Base-by-base conservation (phyloP, 2,329 filamentous ascomycete species). In the Shiraia sp. region DNA sequence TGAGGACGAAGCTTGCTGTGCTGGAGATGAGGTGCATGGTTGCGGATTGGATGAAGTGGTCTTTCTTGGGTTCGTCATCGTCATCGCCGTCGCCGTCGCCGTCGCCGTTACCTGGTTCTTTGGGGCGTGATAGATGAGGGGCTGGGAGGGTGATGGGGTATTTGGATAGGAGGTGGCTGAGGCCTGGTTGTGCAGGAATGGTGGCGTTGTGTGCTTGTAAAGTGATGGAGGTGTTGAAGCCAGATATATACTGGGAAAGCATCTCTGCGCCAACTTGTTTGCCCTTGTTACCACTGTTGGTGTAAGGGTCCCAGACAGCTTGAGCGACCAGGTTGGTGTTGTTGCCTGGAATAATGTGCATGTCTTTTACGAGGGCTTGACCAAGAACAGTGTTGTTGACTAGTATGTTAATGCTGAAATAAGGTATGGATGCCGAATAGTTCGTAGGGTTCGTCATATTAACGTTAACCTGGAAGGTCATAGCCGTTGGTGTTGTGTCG, bases 401-500 rank as follows among this genome's bases (percentile, higher is more conserved):
- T 22, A 88, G 66, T 29, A 97, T 72, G 48, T 90, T 82, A 30
- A 95, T 79, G 63, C 87, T 90, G 50, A 89, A 71, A 49, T 83
- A 92, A 2, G 92, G 92, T n/a, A 97, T 76, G 2, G 75, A 76
- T 3, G 90, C 91, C 4, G 88, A 85, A 66, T 97, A 96, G 3
- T 85, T 79, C 0, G 91, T 95, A 1, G 92, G 91, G 61, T 99
- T 99, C 3, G 88, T 95, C 46, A 96, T 78, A 63, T 93, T 95
- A 59, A 95, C 78, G 27, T 76, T 72, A 10, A 88, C 87, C 59
- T 83, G 77, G 25, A 97, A 72, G 14, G 79, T 82, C 32, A 96
- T 75, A 3, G 87, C 87, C 2, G 82, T 82, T 25, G 79, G 73
- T 1, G 86, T 85, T 0, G 90, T 95, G 41, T 87, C 82, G 28